Base-by-base conservation (phyloP, 176 grass and related monocot genomes). In the Eremochloa ophiuroides region DNA sequence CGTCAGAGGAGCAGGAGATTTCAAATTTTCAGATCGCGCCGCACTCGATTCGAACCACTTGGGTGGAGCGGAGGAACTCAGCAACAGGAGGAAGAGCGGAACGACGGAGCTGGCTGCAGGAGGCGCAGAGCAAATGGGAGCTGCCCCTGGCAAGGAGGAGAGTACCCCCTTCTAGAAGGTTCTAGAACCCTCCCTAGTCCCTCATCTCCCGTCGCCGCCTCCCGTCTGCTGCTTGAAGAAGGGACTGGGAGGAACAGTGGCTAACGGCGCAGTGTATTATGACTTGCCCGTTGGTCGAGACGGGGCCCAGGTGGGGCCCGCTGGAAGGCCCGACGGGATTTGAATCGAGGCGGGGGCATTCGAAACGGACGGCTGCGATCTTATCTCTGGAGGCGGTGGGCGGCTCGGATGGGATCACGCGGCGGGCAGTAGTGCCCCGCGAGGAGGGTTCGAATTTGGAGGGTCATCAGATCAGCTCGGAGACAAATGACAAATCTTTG, bases 311-410 rank as follows among this genome's bases (percentile, higher is more conserved):
- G n/a, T 26, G 4, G 66, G 25, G 47, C 69, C 43, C 48, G 22
- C 25, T 15, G 27, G 26, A 1, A 30, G 69, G 53, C n/a, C 20
- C 61, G 51, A 69, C 22, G 18, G 67, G 71, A 86, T 83, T 85
- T 80, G 83, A 82, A 86, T 75, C 44, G 73, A 17, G 82, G 10
- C 1, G 46, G 48, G 23, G 73, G 41, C 30, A 4, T 80, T 76
- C 62, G 79, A 76, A 83, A 92, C 34, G 74, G 86, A 71, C 90
- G 90, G 86, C 20, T 10, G 20, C 0, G 90, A 91, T 91, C 10
- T 15, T 22, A 16, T 0, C 0, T 12, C 3, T 5, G 7, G 7
- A 35, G 50, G 10, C 29, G 13, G 26, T 8, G 62, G 79, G 80
- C 83, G 90, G 79, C 15, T 25, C 34, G 1, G 83, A 92, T 92